Evolutionary conservation across 106 monocot genomes (phyloP).

Genomic region (Chionographis japonica): DNA sequence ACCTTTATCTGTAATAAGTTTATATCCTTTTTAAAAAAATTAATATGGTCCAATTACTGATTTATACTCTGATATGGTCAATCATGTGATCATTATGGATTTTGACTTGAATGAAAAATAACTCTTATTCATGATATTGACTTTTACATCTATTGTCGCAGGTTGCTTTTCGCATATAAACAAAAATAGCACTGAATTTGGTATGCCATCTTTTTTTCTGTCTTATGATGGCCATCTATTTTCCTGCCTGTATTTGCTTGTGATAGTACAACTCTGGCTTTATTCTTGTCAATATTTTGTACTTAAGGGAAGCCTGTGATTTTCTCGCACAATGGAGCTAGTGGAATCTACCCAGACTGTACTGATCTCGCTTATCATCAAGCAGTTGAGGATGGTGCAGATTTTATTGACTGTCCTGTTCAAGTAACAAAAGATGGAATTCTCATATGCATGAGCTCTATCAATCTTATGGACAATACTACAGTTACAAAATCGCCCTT

Average conservation of each 20-base stretch:
- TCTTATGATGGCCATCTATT: background rate
- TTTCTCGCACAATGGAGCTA: constrained; percentile 78
- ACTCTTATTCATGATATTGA: constrained; percentile 1
- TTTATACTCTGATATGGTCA: too few species aligned
- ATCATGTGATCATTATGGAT: too few species aligned
- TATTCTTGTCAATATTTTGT: background rate
- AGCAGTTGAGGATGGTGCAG: constrained; percentile 71
- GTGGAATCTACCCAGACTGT: constrained; percentile 74
- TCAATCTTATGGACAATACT: constrained; percentile 61
- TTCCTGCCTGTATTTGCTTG: background rate
- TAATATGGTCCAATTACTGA: too few species aligned
- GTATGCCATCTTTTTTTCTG: constrained; percentile 15
- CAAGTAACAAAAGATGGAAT: constrained; percentile 74
- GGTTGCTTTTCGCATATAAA: constrained; percentile 52
- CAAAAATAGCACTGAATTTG: constrained; percentile 14
- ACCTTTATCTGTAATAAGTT: too few species aligned
- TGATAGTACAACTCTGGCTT: background rate
- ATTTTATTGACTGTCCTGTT: constrained; percentile 84
- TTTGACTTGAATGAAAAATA: too few species aligned
- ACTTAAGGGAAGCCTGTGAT: constrained; percentile 39
- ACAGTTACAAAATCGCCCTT: constrained; percentile 37
- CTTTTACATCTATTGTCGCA: constrained; percentile 15
- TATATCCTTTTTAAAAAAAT: too few species aligned
- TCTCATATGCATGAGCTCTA: constrained; percentile 72
- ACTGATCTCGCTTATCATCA: constrained; percentile 85